Evolutionary conservation across 305 asterid species (phyloP).

Genomic region (Rubia tinctorum): DNA sequence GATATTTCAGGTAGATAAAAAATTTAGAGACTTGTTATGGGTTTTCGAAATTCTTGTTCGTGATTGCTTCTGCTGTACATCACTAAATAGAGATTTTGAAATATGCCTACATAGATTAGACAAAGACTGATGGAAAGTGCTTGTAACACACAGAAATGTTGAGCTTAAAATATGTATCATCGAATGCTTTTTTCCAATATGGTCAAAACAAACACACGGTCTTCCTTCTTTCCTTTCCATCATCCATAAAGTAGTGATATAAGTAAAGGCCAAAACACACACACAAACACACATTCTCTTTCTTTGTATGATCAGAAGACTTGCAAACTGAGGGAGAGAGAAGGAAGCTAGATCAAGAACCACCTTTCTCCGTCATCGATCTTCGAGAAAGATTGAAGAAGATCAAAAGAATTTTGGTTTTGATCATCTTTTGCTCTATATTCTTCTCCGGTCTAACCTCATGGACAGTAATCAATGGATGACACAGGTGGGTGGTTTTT

Average conservation of each 20-base stretch:
- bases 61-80: neutral
- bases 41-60: too few species aligned
- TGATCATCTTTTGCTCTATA: slow-evolving; percentile 8
- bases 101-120: slow-evolving; percentile 2
- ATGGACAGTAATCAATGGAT: slow-evolving; percentile 76
- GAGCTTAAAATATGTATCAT: slow-evolving; percentile 13
- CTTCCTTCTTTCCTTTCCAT: slow-evolving; percentile 30
- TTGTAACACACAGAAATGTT: neutral
- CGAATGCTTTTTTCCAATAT: slow-evolving; percentile 25
- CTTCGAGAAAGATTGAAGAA: slow-evolving; percentile 9
- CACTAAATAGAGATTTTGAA: neutral
- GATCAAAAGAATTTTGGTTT: slow-evolving; percentile 27
- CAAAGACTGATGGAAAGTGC: slow-evolving; percentile 15
- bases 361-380: slow-evolving; percentile 13
- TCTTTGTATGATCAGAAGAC: slow-evolving; percentile 35
- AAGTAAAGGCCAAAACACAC: slow-evolving; percentile 21
- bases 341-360: slow-evolving; percentile 26
- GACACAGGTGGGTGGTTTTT: slow-evolving; percentile 41
- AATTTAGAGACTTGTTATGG: too few species aligned
- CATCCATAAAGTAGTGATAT: slow-evolving; percentile 41
- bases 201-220: slow-evolving; percentile 78
- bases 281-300: slow-evolving; percentile 52
- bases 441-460: slow-evolving; percentile 29
- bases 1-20: too few species aligned
- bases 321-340: neutral